Evolutionary conservation across 768 basidiomycete genomes (phyloP).

Genomic region (Amanita fuliginea): DNA sequence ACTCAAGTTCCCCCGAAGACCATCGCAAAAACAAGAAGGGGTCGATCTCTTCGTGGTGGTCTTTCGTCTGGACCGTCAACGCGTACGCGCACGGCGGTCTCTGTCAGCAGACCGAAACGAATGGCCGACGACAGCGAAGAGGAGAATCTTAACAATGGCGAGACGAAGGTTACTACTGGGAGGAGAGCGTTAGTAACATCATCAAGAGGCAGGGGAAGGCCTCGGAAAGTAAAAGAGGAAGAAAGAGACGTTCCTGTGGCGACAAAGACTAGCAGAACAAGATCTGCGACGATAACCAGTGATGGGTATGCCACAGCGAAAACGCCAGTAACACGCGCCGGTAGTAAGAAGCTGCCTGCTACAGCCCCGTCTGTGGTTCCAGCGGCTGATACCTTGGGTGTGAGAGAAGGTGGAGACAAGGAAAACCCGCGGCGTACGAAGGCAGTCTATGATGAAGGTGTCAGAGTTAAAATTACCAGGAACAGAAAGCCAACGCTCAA

Average conservation of each 20-base stretch:
- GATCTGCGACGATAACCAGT: neutral
- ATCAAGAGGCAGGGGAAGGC: neutral
- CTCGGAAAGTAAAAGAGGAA: slow-evolving; percentile 3
- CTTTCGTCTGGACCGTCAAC: neutral
- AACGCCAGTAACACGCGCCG: slow-evolving; percentile 1
- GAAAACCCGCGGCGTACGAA: neutral
- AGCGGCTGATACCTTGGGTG: neutral
- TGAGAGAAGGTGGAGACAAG: neutral
- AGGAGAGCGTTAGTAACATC: neutral
- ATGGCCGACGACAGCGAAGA: neutral
- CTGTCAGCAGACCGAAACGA: neutral
- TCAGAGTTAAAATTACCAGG: slow-evolving; percentile 1
- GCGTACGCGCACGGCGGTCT: neutral
- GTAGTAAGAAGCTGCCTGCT: slow-evolving; percentile 1
- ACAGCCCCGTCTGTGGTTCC: slow-evolving; percentile 3
- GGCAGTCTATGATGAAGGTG: neutral
- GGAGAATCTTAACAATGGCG: neutral
- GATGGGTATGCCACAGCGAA: neutral
- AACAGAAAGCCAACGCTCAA: neutral
- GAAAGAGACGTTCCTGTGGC: neutral
- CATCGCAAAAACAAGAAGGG: neutral
- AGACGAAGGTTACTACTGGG: neutral
- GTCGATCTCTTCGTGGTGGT: neutral
- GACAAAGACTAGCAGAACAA: neutral
- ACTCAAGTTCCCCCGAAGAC: neutral